Evolutionary conservation across 441 rosid genomes (phyloP), one percentile per base, ranked within the genome.

Genomic region (Mallotus japonicus): DNA sequence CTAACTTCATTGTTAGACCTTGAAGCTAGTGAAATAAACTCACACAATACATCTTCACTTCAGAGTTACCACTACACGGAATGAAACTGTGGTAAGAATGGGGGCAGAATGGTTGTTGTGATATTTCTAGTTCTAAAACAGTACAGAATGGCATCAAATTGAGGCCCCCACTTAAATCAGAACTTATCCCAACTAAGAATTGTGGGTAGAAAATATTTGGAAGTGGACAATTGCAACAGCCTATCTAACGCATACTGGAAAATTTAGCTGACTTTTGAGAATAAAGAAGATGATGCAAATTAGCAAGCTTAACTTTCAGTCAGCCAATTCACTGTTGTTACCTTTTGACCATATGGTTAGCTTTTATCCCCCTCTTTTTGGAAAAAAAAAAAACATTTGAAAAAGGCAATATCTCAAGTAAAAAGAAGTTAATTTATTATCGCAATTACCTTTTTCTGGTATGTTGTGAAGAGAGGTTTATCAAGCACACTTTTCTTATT

Each of bases 11-110:
- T 58, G 28, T 60, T 56, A 67, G n/a, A 56, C 72, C 6, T 42
- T 55, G 62, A 73, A 73, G 77, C 58, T 65, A 63, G 44, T 62
- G 9, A 69, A 56, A 51, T 5, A 44, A 55, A 66, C 61, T 54
- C 58, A 69, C 17, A 40, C 17, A 16, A 60, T 5, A 37, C 40
- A 44, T 67, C 49, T 56, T 24, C 37, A 17, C 40, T 51, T 72
- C 49, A 62, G 12, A 72, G n/a, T 46, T 46, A 28, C 66, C 56
- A 24, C 56, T 70, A 54, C 24, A 70, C 47, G 54, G 37, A 69
- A 9, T 56, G n/a, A 69, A 32, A 40, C 28, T 63, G 13, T 7
- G 5, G n/a, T 54, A 55, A 2, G 17, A 58, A 59, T 16, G 47
- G 32, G 22, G 34, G 24, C 5, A 13, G 58, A 59, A 50, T 59